These are phyloP conservation scores for Pyrenochaeta sp. DNA, from an alignment of 2,329 filamentous ascomycete genomes.

Conservation along the genomic window DNA sequence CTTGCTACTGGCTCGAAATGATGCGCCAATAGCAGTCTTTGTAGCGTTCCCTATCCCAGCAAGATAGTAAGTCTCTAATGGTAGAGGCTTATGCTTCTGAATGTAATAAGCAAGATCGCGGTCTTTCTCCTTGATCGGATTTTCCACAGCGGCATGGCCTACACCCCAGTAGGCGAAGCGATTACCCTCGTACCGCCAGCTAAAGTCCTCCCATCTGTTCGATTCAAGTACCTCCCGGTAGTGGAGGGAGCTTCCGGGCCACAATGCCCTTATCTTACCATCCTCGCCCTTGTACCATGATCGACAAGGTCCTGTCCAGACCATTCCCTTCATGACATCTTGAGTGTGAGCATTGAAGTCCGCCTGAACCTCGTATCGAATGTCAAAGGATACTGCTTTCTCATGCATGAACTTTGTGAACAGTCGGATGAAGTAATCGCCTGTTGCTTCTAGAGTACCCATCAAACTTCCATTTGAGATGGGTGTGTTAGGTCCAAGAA, in stretches of 20 bases:
- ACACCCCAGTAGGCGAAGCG: slow-evolving; percentile 3
- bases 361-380: background rate
- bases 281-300: background rate
- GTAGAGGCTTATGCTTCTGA: background rate
- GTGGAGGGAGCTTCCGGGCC: slow-evolving; percentile 11
- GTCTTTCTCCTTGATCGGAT: background rate
- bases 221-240: slow-evolving; percentile 9
- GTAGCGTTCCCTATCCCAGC: background rate
- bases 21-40: background rate
- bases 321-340: background rate
- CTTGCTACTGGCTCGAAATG: background rate
- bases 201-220: slow-evolving; percentile 9
- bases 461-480: slow-evolving; percentile 18
- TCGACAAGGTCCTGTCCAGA: slow-evolving; percentile 2
- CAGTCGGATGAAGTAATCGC: background rate
- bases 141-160: background rate
- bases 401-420: slow-evolving; percentile 1
- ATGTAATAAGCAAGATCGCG: slow-evolving; percentile 1
- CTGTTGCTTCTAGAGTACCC: slow-evolving; percentile 3
- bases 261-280: slow-evolving; percentile 7
- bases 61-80: slow-evolving; percentile 2
- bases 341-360: slow-evolving; percentile 34
- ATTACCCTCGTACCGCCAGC: slow-evolving; percentile 2
- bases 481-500: slow-evolving; percentile 17
- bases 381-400: background rate